These are phyloP conservation scores for Salvia miltiorrhiza DNA, from an alignment of 257 asterid genomes.

Conservation along the genomic window DNA sequence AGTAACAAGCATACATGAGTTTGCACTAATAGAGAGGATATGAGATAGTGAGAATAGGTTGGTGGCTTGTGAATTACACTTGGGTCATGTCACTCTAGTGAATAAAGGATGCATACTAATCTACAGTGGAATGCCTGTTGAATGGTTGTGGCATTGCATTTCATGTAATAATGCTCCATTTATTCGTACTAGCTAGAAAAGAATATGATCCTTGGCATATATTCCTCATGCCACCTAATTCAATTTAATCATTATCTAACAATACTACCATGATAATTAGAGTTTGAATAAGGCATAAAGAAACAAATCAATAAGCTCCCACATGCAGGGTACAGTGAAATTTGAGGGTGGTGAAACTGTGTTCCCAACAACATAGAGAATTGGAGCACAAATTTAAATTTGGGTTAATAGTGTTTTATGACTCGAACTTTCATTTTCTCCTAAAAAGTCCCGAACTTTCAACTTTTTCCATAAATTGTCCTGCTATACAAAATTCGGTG, in stretches of 20 bases:
- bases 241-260: neutral
- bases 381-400: no score
- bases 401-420: no score
- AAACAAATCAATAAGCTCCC: no score
- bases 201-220: constrained; percentile 22
- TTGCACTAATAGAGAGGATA: neutral
- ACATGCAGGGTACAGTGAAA: no score
- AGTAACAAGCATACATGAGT: neutral
- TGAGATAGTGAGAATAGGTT: neutral
- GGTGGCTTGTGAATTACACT: constrained; percentile 18
- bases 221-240: constrained; percentile 14
- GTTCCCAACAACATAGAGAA: no score
- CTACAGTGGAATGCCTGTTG: neutral
- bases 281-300: neutral
- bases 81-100: neutral
- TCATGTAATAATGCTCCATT: neutral
- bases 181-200: neutral
- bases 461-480: no score
- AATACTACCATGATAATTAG: neutral
- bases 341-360: no score
- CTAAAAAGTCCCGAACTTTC: no score
- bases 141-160: neutral
- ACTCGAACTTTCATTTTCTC: no score
- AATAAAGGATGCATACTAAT: neutral
- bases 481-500: no score